phyloP scores from a whole-genome alignment of 2,329 filamentous ascomycete species.

The Hansfordia pulvinata region DNA sequence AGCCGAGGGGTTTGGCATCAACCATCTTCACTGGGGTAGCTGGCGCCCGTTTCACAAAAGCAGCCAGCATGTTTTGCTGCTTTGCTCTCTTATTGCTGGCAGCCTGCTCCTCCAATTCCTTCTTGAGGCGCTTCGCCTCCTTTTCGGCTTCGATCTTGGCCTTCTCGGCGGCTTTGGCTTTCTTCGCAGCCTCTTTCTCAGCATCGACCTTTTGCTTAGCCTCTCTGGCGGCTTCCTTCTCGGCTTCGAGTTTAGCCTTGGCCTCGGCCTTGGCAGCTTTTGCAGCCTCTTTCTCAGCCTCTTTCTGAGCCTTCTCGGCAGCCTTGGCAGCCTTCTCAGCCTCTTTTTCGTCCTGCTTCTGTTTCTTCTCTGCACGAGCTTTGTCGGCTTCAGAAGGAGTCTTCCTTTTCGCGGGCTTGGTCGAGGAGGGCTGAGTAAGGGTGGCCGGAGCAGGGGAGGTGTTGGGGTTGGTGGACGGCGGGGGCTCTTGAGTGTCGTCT shows the following conservation, averaged over 20 bases:
- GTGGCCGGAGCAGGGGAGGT: background rate
- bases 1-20: slow-evolving; percentile 3
- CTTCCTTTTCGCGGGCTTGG: slow-evolving; percentile 14
- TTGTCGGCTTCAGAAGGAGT: slow-evolving; percentile 9
- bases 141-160: slow-evolving; percentile 6
- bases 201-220: slow-evolving; percentile 35
- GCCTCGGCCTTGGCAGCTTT: slow-evolving; percentile 34
- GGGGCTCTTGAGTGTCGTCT: background rate
- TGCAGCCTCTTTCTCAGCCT: slow-evolving; percentile 29
- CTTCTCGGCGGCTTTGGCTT: slow-evolving; percentile 16
- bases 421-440: slow-evolving; percentile 8
- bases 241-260: slow-evolving; percentile 20
- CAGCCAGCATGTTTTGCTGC: slow-evolving; percentile 16
- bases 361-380: slow-evolving; percentile 12
- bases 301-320: slow-evolving; percentile 19
- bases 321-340: slow-evolving; percentile 12
- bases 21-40: slow-evolving; percentile 11
- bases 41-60: slow-evolving; percentile 11
- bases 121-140: slow-evolving; percentile 6
- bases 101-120: slow-evolving; percentile 17
- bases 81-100: slow-evolving; percentile 28
- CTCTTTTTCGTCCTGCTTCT: slow-evolving; percentile 21
- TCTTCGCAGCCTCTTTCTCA: slow-evolving; percentile 26
- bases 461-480: background rate
- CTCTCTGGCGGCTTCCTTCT: slow-evolving; percentile 19